Evolutionary conservation across 1,284 basidiomycete genomes (phyloP).

Genomic region (Cryptococcus sp.): DNA sequence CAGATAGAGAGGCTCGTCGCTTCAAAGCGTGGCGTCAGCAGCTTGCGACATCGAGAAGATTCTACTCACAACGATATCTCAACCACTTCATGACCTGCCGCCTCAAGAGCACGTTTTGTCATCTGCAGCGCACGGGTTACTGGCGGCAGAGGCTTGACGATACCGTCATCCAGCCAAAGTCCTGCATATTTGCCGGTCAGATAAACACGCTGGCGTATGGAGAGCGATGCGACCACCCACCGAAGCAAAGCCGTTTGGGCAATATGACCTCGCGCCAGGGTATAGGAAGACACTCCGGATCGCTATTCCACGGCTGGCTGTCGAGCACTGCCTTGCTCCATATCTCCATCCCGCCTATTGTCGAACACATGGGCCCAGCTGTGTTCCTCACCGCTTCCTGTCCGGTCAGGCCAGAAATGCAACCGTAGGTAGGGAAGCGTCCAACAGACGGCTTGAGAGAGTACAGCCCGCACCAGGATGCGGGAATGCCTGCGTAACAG

Average conservation of each 20-base stretch:
- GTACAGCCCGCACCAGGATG: constrained; percentile 19
- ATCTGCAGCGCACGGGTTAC: constrained; percentile 57
- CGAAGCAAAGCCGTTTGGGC: too few species aligned
- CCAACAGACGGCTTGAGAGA: constrained; percentile 19
- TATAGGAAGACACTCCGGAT: constrained; percentile 15
- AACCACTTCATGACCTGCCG: constrained; percentile 59
- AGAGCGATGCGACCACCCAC: too few species aligned
- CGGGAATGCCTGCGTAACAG: constrained; percentile 57
- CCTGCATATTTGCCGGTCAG: constrained; percentile 27
- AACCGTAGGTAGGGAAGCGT: constrained; percentile 13
- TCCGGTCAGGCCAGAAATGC: constrained; percentile 9
- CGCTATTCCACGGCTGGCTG: constrained; percentile 17
- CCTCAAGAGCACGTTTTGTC: constrained; percentile 56
- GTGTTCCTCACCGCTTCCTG: constrained; percentile 17
- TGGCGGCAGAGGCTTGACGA: constrained; percentile 62
- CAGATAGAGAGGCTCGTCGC: too few species aligned
- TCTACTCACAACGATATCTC: too few species aligned
- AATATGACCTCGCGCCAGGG: constrained; percentile 22
- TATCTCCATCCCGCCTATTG: constrained; percentile 16
- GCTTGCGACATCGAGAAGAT: too few species aligned
- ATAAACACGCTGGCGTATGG: constrained; percentile 16
- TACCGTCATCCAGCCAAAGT: constrained; percentile 62
- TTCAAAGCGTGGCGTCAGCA: too few species aligned
- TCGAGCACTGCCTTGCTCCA: constrained; percentile 14
- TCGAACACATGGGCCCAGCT: constrained; percentile 14